Base-by-base conservation (phyloP, 1,284 basidiomycete species). In the Papiliotrema nemorosa region DNA sequence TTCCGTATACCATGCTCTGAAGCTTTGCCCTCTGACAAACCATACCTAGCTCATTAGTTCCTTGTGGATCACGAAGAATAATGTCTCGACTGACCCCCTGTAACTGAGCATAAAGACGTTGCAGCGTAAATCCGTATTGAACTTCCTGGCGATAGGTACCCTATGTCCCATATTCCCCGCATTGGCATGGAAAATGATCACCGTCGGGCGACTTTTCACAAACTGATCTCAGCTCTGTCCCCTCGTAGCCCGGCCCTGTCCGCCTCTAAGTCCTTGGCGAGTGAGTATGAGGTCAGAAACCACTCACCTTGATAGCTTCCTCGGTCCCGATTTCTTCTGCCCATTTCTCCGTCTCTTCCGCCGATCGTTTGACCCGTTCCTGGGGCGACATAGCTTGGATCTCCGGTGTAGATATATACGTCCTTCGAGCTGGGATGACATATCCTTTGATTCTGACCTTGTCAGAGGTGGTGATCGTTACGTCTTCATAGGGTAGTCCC, bases 141-240 rank as follows among this genome's bases (percentile, higher is more conserved):
- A 94, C 29, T 92, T 82, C 52, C 83, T 82, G 0, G 89, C 94
- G 13, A 97, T 78, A 0, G 94, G 93, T 64, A 98, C 81, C 18
- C 93, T 81, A 69, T 97, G 94, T 0, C 80, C 80, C 70, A 76
- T 72, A 40, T 76, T 76, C 13, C 75, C 47, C 76, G 79, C 91
- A 66, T 94, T 94, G 10, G 91, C 91, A 61, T 94, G 90, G 58
- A 93, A 90, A 83, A 94, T 88, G 48, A 94, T 71, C 1, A 94
- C 79, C 0, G 90, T 93, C 1, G 90, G 90, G 16, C 88, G 78
- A 24, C 78, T 81, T 2, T 82, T 78, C 18, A 82, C 80, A 62
- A 85, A 87, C 84, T 87, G 45, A 29, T 25, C 26, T 22, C 34
- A 47, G 34, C 7, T n/a, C n/a, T n/a, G n/a, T n/a, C n/a, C n/a